Evolutionary conservation across 1,139 yeast species (phyloP).

Genomic region (Diutina rugosa): DNA sequence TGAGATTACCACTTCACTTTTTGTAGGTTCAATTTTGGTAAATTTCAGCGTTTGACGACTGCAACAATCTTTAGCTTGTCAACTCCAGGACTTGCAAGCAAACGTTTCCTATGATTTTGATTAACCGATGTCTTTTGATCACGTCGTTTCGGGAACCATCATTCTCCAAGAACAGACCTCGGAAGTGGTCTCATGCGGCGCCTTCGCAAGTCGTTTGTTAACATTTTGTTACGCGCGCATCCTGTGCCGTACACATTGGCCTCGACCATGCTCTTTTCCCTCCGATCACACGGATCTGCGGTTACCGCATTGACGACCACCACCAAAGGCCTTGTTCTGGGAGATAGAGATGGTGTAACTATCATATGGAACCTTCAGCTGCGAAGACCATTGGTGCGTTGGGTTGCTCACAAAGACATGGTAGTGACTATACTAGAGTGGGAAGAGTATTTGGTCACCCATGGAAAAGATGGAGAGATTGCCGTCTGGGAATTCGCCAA

Average conservation of each 20-base stretch:
- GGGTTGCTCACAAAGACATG: neutral
- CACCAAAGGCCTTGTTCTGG: neutral
- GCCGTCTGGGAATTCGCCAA: neutral
- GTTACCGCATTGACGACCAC: neutral
- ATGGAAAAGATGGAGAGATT: neutral
- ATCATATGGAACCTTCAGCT: neutral
- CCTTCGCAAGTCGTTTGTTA: neutral
- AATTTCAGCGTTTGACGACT: too few species aligned
- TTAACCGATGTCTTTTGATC: too few species aligned
- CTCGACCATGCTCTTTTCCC: neutral
- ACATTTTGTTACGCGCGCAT: neutral
- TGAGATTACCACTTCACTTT: neutral
- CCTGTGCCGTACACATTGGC: neutral
- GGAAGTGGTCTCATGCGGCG: neutral
- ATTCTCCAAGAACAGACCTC: too few species aligned
- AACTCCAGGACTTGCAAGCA: too few species aligned
- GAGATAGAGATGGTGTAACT: neutral
- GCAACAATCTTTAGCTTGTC: too few species aligned
- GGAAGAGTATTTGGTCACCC: neutral
- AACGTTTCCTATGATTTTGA: too few species aligned
- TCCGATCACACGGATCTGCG: neutral
- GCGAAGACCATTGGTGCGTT: neutral
- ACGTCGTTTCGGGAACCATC: too few species aligned
- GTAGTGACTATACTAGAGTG: conserved; percentile 1
- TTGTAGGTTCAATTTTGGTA: neutral